Evolutionary conservation across 768 basidiomycete species (phyloP).

Genomic region (Russula olivacea): DNA sequence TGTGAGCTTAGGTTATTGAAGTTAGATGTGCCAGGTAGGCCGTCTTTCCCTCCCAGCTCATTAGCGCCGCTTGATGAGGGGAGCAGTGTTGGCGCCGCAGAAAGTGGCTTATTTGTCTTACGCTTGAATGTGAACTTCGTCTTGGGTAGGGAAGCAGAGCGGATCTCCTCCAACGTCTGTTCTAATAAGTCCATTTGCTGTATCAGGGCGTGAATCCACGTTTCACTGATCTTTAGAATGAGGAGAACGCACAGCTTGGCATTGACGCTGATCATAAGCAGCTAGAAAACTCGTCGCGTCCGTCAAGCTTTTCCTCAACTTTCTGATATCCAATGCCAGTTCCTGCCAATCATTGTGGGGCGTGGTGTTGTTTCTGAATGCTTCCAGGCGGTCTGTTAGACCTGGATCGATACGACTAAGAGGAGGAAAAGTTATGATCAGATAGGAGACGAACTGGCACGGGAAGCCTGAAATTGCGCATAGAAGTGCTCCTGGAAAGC

Average conservation of each 20-base stretch:
- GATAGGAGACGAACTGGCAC: conserved; percentile 41
- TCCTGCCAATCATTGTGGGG: conserved; percentile 22
- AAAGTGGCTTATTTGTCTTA: conserved; percentile 29
- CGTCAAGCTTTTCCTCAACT: conserved; percentile 53
- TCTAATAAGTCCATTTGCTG: conserved; percentile 69
- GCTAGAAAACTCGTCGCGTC: conserved; percentile 64
- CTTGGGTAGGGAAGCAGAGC: conserved; percentile 42
- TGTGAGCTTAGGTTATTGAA: conserved; percentile 42
- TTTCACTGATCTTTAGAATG: background rate
- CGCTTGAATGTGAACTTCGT: conserved; percentile 68
- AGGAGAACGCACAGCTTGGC: conserved; percentile 48
- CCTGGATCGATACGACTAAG: conserved; percentile 34
- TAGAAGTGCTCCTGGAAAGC: conserved; percentile 49
- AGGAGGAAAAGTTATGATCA: background rate
- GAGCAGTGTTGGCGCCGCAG: background rate
- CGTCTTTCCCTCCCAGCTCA: conserved; percentile 16
- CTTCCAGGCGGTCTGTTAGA: conserved; percentile 43
- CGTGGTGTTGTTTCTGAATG: conserved; percentile 33
- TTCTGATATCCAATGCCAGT: conserved; percentile 35
- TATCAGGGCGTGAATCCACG: background rate
- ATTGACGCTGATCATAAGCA: conserved; percentile 68
- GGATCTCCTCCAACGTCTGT: conserved; percentile 45
- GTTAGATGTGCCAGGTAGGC: conserved; percentile 19
- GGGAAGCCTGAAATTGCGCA: conserved; percentile 43
- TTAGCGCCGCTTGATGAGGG: background rate